Base-by-base conservation (phyloP, 768 basidiomycete species). In the Daedalea quercina region DNA sequence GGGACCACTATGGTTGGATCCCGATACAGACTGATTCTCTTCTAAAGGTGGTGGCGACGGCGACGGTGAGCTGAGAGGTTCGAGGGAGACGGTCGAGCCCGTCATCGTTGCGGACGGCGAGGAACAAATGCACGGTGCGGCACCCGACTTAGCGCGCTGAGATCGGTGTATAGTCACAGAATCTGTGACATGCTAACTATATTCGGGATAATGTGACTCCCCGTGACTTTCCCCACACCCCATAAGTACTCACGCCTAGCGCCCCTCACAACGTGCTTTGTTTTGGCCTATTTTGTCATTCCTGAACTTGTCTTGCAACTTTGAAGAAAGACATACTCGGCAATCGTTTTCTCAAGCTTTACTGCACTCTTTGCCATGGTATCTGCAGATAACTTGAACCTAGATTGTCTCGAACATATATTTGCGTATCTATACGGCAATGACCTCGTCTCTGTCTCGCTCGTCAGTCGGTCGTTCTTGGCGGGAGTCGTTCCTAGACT, bases 391-490 rank as follows among this genome's bases (percentile, higher is more conserved):
- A 85, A 79, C 59, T 71, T 87, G 44, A 82, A 88, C 56, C 74
- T 81, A 19, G 87, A 90, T 67, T 83, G 89, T 34, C 75, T 88
- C 40, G 82, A 85, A 61, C 70, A 81, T n/a, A 79, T 90, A 17
- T 84, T 84, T 56, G 65, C 69, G 0, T 70, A 76, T 58, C 69
- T 90, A 3, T 63, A 72, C 40, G 72, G 74, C 17, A 52, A 67
- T 0, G 84, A 87, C 58, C 75, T 90, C 28, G 73, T 79, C 15
- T 75, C 79, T 2, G 71, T 81, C 19, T 78, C 83, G 0, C 79
- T 81, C 40, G 86, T 87, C 60, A 84, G 78, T 61, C 74, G 73
- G 41, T 78, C 84, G 0, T 90, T 89, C 56, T 70, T 82, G 23
- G 77, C 78, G 0, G 85, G 76, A 1, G 83, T 78, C 0, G 75